A percentile compares a stretch with the other conserved stretches of the same genome.
phyloP scores from a whole-genome alignment of 495 filamentous ascomycete genomes.

The Penicillium soppii region DNA sequence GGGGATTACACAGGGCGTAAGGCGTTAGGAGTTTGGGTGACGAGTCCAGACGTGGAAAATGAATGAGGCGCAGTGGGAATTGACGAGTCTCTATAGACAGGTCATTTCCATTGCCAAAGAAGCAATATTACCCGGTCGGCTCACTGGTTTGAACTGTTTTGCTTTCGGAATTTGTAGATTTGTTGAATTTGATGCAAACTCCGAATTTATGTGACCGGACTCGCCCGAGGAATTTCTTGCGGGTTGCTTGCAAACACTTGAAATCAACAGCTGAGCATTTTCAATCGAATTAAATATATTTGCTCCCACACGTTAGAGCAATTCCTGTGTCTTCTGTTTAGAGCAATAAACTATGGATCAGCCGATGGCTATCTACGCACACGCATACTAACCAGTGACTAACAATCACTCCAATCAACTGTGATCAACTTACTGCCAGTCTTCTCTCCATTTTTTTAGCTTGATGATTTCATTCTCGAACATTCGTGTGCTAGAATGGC shows the following conservation, averaged over 20 bases:
- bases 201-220: not conserved
- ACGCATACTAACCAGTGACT: too few relatives aligned
- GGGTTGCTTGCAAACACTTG: too few relatives aligned
- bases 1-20: not conserved
- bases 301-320: too few relatives aligned
- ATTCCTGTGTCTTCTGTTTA: too few relatives aligned
- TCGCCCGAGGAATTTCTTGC: not conserved
- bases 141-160: not conserved
- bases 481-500: too few relatives aligned
- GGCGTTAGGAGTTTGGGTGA: slow-evolving; percentile 1
- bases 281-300: not conserved
- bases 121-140: not conserved
- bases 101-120: not conserved
- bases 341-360: too few relatives aligned
- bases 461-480: too few relatives aligned
- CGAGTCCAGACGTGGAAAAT: not conserved
- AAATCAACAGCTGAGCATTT: not conserved
- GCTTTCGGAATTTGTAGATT: not conserved
- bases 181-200: not conserved
- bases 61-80: not conserved
- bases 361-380: too few relatives aligned
- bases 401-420: too few relatives aligned
- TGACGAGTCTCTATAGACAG: not conserved
- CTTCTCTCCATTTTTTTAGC: too few relatives aligned
- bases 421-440: too few relatives aligned